phyloP scores from a whole-genome alignment of 75 land plant genomes.

The Selaginella moellendorffii region DNA sequence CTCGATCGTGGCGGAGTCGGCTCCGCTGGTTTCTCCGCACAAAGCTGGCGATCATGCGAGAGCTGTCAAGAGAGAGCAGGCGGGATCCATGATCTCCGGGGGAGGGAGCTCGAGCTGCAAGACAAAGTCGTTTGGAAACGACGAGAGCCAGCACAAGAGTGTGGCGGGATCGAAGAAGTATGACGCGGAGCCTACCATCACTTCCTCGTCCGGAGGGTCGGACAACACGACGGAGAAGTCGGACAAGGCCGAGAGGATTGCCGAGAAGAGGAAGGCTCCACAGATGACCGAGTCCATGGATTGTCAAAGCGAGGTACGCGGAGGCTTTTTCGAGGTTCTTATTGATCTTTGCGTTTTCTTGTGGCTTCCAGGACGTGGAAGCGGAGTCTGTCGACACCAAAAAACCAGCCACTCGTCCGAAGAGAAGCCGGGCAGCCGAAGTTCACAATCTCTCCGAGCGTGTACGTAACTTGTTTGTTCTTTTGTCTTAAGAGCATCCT shows the following conservation, averaged over 20 bases:
- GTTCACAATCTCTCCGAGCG: constrained; percentile 66
- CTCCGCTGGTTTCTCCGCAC: too few species aligned
- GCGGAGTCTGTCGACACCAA: not conserved
- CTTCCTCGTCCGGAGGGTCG: constrained; percentile 10
- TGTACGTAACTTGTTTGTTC: constrained; percentile 18
- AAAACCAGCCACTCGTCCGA: constrained; percentile 16
- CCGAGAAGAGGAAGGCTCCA: constrained; percentile 6
- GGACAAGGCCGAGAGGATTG: not conserved
- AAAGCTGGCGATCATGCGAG: too few species aligned
- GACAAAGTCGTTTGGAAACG: not conserved
- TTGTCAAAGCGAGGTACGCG: constrained; percentile 12
- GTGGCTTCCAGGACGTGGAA: not conserved
- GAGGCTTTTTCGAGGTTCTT: too few species aligned
- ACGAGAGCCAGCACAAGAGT: too few species aligned
- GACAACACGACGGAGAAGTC: constrained; percentile 4
- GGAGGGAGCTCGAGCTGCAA: not conserved
- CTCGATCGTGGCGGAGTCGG: not conserved
- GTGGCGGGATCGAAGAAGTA: too few species aligned
- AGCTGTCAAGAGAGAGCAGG: not conserved
- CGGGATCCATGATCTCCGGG: too few species aligned
- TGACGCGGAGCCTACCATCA: not conserved
- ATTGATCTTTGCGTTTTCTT: not conserved
- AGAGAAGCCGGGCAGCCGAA: constrained; percentile 50
- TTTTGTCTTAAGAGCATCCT: not conserved
- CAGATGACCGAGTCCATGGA: constrained; percentile 1